Evolutionary conservation across 441 rosid species (phyloP).

Genomic region (Populus hybrid): DNA sequence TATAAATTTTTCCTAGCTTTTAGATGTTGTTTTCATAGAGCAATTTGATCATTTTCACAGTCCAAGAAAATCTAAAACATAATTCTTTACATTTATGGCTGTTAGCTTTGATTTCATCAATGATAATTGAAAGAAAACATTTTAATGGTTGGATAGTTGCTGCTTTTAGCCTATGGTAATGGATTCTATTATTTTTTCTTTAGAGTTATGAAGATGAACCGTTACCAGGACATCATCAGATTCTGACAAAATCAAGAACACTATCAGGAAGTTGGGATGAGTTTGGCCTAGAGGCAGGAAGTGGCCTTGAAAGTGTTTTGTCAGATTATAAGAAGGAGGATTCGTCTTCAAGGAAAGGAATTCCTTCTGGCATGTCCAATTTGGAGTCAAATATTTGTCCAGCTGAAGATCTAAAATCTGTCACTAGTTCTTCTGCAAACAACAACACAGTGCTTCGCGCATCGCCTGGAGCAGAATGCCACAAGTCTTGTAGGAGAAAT

Average conservation of each 20-base stretch:
- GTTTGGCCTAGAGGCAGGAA: slow-evolving; percentile 45
- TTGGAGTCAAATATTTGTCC: slow-evolving; percentile 44
- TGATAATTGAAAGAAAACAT: neutral
- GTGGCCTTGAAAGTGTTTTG: slow-evolving; percentile 33
- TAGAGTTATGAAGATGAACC: slow-evolving; percentile 89
- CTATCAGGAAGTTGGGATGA: slow-evolving; percentile 77
- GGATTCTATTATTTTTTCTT: slow-evolving; percentile 7
- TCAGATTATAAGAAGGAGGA: slow-evolving; percentile 60
- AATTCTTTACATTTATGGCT: neutral
- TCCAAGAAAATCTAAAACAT: neutral
- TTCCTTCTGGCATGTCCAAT: slow-evolving; percentile 33
- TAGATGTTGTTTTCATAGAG: neutral
- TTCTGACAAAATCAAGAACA: slow-evolving; percentile 41
- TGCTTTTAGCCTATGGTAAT: neutral
- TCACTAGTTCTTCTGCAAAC: slow-evolving; percentile 43
- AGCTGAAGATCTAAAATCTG: slow-evolving; percentile 50
- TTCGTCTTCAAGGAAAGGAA: slow-evolving; percentile 54
- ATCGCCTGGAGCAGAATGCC: slow-evolving; percentile 39
- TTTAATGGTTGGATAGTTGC: neutral
- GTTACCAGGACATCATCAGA: slow-evolving; percentile 41
- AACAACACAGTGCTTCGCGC: slow-evolving; percentile 34
- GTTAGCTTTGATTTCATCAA: neutral
- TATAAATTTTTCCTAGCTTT: neutral
- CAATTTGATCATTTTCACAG: neutral
- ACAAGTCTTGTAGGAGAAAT: slow-evolving; percentile 55